Evolutionary conservation across 805 yeast species (phyloP), one percentile per base, ranked within the genome.

Genomic region (Suhomyces canberraensis): DNA sequence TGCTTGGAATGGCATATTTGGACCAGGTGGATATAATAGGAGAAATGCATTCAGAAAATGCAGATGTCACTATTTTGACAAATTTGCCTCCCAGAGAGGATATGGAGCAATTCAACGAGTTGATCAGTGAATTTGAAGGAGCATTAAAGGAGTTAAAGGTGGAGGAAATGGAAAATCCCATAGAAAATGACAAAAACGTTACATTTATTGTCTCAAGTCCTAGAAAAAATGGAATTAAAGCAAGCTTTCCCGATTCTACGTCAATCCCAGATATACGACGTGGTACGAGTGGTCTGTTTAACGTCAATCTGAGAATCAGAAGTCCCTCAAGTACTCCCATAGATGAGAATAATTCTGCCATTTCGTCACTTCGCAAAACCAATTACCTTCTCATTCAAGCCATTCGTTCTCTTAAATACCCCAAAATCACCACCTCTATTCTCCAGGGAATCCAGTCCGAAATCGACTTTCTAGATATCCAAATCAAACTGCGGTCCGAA

Each of bases 351-450:
- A 14, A 13, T 14, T 16, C 11, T 16, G 8, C 29, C 4, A 8
- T 15, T 5, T 6, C 14, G 16, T 11, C 17, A 5, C 13, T 32
- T 11, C 7, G 16, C 5, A 70, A 66, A 15, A 35, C 64, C 16
- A 68, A 68, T 40, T 63, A 66, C 46, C 58, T 58, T 25, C 46
- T 69, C 9, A 64, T 67, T 8, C 45, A 59, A 24, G 60, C 59
- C 1, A 61, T 69, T 17, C 48, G 71, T 14, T 46, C 56, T 7
- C 50, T 68, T 29, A 64, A 58, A 33, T 38, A 66, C 14, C 59
- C 71, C 24, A 67, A 65, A 36, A 50, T 69, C n/a, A 54, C 68
- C 2, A 50, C 46, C 11, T 68, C 63, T 1, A 39, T 57, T 2
- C 32, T 64, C 1, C 8, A 44, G 3, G 42, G 38, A 2, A 35